A percentile compares a stretch with the other conserved stretches of the same genome.
Conservation (phyloP, 2,329 filamentous ascomycete species). For the Cucurbitaria berberidis region DNA sequence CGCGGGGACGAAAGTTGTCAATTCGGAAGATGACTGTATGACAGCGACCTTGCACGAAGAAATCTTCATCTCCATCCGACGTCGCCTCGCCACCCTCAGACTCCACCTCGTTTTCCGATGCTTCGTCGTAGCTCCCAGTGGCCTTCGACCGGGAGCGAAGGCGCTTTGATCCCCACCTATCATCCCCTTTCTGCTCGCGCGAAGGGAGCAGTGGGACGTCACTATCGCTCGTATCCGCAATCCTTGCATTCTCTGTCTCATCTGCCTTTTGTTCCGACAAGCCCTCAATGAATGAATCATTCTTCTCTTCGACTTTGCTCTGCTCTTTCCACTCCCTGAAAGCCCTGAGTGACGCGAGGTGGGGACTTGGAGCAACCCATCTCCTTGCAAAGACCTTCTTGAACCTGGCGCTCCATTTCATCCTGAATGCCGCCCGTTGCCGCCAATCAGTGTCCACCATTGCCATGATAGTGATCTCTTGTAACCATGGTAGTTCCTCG, state of each 20-base stretch:
- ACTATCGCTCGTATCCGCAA: slow-evolving; percentile 29
- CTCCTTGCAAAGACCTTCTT: slow-evolving; percentile 68
- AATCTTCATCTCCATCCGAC: slow-evolving; percentile 22
- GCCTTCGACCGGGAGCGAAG: slow-evolving; percentile 38
- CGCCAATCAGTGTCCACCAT: slow-evolving; percentile 83
- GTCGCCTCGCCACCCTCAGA: slow-evolving; percentile 15
- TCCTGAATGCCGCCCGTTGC: slow-evolving; percentile 77
- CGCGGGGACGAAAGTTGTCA: slow-evolving; percentile 76
- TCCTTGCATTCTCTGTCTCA: slow-evolving; percentile 1
- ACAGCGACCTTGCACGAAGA: slow-evolving; percentile 71
- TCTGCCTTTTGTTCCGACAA: slow-evolving; percentile 12
- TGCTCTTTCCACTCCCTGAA: slow-evolving; percentile 50
- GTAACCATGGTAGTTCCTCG: slow-evolving; percentile 67
- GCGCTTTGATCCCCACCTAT: slow-evolving; percentile 39
- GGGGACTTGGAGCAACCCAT: slow-evolving; percentile 51
- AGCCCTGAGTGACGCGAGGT: slow-evolving; percentile 53
- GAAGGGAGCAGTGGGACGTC: slow-evolving; percentile 33
- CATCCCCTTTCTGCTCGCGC: slow-evolving; percentile 25
- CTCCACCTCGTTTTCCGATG: slow-evolving; percentile 36
- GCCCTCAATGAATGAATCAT: slow-evolving; percentile 36
- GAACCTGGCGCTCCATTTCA: slow-evolving; percentile 76
- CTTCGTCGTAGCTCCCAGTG: slow-evolving; percentile 37
- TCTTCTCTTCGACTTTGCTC: slow-evolving; percentile 4
- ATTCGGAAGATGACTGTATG: slow-evolving; percentile 73
- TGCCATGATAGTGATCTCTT: slow-evolving; percentile 69